Conservation (phyloP, 1,284 basidiomycete species). For the Kalmanozyma brasiliensis region DNA sequence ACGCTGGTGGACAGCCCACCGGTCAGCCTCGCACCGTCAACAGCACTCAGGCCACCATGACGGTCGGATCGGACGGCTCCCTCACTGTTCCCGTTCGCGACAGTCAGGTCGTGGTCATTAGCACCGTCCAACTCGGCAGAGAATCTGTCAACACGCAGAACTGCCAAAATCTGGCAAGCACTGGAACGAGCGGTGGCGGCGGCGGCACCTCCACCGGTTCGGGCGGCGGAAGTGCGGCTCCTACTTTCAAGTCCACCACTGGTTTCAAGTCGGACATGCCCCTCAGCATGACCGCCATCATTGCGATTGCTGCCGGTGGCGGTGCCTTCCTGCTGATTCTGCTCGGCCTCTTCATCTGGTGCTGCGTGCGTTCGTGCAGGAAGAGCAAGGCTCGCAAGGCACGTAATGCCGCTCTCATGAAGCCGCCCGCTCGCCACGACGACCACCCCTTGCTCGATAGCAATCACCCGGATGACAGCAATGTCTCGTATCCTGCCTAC, state of each 20-base stretch:
- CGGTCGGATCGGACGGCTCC: constrained; percentile 39
- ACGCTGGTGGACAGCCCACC: too few relatives aligned
- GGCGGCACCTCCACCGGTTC: constrained; percentile 11
- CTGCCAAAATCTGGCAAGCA: constrained; percentile 27
- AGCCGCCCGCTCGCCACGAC: constrained; percentile 29
- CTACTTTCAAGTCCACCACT: constrained; percentile 52
- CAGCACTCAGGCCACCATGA: constrained; percentile 25
- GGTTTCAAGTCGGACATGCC: constrained; percentile 35
- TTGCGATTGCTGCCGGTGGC: constrained; percentile 40
- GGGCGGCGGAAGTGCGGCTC: constrained; percentile 27
- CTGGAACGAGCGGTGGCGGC: background rate
- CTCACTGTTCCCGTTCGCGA: constrained; percentile 53
- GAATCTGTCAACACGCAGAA: constrained; percentile 24
- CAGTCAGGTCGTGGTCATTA: constrained; percentile 49
- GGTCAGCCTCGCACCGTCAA: constrained; percentile 40
- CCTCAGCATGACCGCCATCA: constrained; percentile 42
- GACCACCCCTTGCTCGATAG: constrained; percentile 31
- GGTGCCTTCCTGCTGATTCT: constrained; percentile 33
- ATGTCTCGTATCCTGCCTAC: constrained; percentile 28
- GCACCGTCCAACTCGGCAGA: constrained; percentile 35
- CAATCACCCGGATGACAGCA: constrained; percentile 17
- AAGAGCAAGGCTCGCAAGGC: constrained; percentile 40
- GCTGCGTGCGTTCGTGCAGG: constrained; percentile 41
- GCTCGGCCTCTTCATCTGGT: constrained; percentile 43
- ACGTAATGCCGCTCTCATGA: constrained; percentile 19